Percentiles rank a stretch among this genome's conserved stretches.
phyloP scores from a whole-genome alignment of 108 stramenopile genomes.

The Cyclostephanos invisitatus region DNA sequence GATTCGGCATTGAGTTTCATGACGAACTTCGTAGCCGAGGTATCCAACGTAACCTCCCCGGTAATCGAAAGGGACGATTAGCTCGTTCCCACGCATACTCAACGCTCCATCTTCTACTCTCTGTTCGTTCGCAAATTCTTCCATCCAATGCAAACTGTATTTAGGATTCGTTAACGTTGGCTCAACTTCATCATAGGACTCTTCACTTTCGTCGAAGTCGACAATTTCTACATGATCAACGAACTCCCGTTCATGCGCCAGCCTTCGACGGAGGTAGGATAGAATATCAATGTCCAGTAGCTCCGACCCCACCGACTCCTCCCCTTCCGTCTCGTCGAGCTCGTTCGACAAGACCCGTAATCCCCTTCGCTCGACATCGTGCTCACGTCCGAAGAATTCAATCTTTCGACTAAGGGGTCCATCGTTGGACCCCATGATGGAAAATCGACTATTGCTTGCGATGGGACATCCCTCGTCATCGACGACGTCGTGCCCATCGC shows the following conservation, averaged over 20 bases:
- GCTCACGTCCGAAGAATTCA: constrained; percentile 54
- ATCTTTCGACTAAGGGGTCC: constrained; percentile 48
- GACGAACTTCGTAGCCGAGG: constrained; percentile 81
- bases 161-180: neutral
- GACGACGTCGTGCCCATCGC: constrained; percentile 11
- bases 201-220: constrained; percentile 24
- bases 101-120: neutral
- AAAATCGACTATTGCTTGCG: constrained; percentile 44
- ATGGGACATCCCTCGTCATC: constrained; percentile 44
- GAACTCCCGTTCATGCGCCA: constrained; percentile 18
- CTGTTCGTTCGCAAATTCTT: neutral
- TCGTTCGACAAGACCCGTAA: constrained; percentile 22
- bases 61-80: constrained; percentile 63
- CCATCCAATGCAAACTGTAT: neutral
- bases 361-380: constrained; percentile 25
- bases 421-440: constrained; percentile 52
- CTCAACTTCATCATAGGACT: neutral
- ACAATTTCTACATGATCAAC: constrained; percentile 18
- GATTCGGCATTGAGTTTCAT: constrained; percentile 61
- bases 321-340: neutral
- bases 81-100: neutral
- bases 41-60: constrained; percentile 85
- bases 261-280: constrained; percentile 26
- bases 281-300: constrained; percentile 35
- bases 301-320: neutral